A percentile compares a stretch with the other conserved stretches of the same genome.
phyloP scores from a whole-genome alignment of 2,329 filamentous ascomycete species.

The Penicillium polonicum region DNA sequence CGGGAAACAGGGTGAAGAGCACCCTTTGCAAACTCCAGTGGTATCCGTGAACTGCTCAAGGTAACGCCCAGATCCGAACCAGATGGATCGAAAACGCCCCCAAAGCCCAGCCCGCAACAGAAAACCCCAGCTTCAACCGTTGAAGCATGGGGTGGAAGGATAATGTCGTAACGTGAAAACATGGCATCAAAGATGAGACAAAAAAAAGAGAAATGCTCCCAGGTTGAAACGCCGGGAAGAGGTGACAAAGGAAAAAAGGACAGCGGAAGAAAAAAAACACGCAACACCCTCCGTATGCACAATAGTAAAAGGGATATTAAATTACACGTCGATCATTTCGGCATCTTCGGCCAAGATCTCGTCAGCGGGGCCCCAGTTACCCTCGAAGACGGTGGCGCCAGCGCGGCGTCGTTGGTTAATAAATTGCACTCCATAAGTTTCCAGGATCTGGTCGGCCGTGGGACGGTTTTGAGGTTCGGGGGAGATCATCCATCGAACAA shows the following conservation, averaged over 20 bases:
- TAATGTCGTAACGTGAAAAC: constrained; percentile 21
- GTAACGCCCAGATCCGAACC: constrained; percentile 3
- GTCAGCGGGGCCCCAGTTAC: constrained; percentile 84
- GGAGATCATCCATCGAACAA: constrained; percentile 85
- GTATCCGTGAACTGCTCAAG: constrained; percentile 9
- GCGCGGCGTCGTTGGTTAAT: constrained; percentile 73
- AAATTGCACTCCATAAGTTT: constrained; percentile 74
- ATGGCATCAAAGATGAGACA: constrained; percentile 20
- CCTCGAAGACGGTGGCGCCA: constrained; percentile 93
- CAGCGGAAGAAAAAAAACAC: background rate
- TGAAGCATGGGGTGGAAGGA: constrained; percentile 11
- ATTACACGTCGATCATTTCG: constrained; percentile 63
- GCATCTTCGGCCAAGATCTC: constrained; percentile 58
- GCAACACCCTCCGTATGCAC: constrained; percentile 37
- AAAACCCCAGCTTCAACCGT: constrained; percentile 11
- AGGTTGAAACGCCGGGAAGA: constrained; percentile 18
- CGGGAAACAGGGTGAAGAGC: constrained; percentile 19
- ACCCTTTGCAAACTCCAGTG: constrained; percentile 24
- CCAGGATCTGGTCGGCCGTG: constrained; percentile 69
- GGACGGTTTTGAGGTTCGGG: constrained; percentile 73
- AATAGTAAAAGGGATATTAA: constrained; percentile 25
- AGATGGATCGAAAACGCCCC: constrained; percentile 6
- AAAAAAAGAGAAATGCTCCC: constrained; percentile 18
- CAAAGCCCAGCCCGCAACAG: constrained; percentile 8
- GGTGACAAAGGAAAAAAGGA: constrained; percentile 26